Percentiles rank a stretch among this genome's conserved stretches.
Evolutionary conservation across 108 stramenopile genomes (phyloP).

Genomic region (Fragilaria crotonensis): DNA sequence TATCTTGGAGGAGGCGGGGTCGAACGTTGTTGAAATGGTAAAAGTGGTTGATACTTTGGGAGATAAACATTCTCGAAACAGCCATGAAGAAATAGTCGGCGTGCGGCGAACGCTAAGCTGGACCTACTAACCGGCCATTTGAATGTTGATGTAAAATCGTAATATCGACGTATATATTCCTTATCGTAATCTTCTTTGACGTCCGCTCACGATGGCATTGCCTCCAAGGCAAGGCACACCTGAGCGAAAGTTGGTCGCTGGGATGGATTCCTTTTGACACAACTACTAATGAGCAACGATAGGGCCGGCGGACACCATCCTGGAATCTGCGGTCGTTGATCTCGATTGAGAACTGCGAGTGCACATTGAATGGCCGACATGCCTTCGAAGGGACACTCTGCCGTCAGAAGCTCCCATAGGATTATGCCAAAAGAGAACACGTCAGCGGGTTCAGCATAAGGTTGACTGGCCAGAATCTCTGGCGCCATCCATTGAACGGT

Average conservation of each 20-base stretch:
- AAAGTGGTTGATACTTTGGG: neutral
- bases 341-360: conserved; percentile 76
- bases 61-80: neutral
- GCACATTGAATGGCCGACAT: conserved; percentile 87
- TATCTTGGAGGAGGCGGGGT: neutral
- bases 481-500: conserved; percentile 97
- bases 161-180: too few species aligned
- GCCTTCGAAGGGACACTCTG: conserved; percentile 85
- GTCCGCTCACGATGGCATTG: conserved; percentile 40
- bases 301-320: conserved; percentile 77
- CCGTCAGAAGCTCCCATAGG: conserved; percentile 73
- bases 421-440: conserved; percentile 82
- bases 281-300: conserved; percentile 58
- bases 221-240: conserved; percentile 59
- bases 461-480: conserved; percentile 57
- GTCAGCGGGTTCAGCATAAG: conserved; percentile 82
- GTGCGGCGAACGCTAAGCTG: conserved; percentile 2
- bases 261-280: conserved; percentile 59
- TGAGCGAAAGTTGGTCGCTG: conserved; percentile 66
- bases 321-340: conserved; percentile 69
- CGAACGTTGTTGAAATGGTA: neutral
- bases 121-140: conserved; percentile 10
- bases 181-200: too few species aligned
- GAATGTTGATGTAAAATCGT: too few species aligned
- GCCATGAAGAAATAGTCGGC: neutral